These are phyloP conservation scores for Diplocarpon rosae DNA, from an alignment of 2,329 filamentous ascomycete species.

Conservation along the genomic window DNA sequence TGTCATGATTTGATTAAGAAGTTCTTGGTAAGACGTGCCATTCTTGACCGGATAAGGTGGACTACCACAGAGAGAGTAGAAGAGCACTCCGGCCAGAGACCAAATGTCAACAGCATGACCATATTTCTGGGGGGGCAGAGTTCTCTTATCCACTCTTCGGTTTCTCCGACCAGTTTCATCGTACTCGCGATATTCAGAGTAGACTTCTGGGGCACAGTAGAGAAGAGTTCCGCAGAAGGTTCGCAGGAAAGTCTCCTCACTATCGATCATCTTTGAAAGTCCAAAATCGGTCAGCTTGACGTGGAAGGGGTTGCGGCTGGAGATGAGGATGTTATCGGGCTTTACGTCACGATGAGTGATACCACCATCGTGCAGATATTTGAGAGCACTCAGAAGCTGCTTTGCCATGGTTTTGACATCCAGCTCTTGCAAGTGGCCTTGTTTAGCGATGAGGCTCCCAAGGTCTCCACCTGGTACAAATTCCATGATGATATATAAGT, in stretches of 20 bases:
- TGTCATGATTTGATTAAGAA: constrained; percentile 81
- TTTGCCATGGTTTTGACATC: constrained; percentile 60
- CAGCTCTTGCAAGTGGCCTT: constrained; percentile 53
- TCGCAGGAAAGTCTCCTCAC: constrained; percentile 81
- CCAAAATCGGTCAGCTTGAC: constrained; percentile 97
- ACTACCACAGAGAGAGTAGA: constrained; percentile 66
- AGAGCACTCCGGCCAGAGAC: constrained; percentile 89
- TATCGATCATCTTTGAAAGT: constrained; percentile 85
- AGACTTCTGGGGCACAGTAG: constrained; percentile 95
- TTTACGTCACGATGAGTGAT: constrained; percentile 99
- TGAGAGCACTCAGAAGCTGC: constrained; percentile 71
- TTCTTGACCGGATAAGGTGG: constrained; percentile 74
- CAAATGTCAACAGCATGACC: constrained; percentile 90
- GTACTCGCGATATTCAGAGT: constrained; percentile 59
- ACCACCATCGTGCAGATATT: constrained; percentile 74
- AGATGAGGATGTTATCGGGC: constrained; percentile 90
- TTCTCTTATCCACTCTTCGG: constrained; percentile 29
- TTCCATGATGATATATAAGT: constrained; percentile 97
- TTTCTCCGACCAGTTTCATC: constrained; percentile 52
- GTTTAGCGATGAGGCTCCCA: constrained; percentile 55
- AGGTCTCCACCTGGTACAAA: constrained; percentile 76
- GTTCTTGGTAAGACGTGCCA: constrained; percentile 65
- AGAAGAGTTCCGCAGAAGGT: constrained; percentile 94
- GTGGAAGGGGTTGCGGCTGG: constrained; percentile 57
- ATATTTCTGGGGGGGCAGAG: constrained; percentile 50